Conservation (phyloP, 345 rosid species). For the Sonneratia caseolaris region DNA sequence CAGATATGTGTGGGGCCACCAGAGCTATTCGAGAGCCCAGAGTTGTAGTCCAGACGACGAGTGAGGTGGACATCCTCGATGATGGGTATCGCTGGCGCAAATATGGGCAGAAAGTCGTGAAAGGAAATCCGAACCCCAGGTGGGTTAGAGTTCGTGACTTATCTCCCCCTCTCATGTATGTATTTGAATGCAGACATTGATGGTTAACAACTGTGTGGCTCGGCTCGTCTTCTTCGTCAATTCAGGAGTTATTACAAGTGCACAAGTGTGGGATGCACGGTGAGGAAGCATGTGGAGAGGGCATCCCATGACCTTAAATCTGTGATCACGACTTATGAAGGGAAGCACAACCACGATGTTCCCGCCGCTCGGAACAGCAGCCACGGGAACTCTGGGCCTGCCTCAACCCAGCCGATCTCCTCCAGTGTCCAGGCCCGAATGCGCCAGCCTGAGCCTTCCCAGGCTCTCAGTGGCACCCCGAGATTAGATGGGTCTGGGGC, state of each 20-base stretch:
- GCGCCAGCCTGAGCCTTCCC: slow-evolving; percentile 53
- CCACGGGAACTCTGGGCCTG: slow-evolving; percentile 28
- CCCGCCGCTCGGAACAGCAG: slow-evolving; percentile 32
- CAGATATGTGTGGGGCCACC: slow-evolving; percentile 88
- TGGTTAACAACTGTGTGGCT: too few species aligned
- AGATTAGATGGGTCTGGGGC: slow-evolving; percentile 50
- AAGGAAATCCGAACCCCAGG: slow-evolving; percentile 10
- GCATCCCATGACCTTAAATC: neutral
- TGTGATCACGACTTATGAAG: neutral
- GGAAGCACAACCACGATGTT: neutral
- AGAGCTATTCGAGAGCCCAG: slow-evolving; percentile 52
- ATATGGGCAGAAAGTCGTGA: slow-evolving; percentile 98
- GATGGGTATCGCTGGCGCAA: slow-evolving; percentile 62
- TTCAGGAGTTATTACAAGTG: neutral
- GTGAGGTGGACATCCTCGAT: neutral
- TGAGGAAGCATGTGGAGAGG: neutral
- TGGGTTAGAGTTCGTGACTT: neutral
- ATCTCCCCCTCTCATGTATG: too few species aligned
- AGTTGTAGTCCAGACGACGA: neutral
- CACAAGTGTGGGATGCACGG: neutral
- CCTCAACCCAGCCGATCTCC: slow-evolving; percentile 18
- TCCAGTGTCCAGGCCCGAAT: slow-evolving; percentile 32
- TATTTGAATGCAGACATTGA: too few species aligned
- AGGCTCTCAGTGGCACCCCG: slow-evolving; percentile 43
- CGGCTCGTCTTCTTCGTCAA: neutral